These are phyloP conservation scores for Phytophthora pini DNA, from an alignment of 352 stramenopile species.

Conservation along the genomic window DNA sequence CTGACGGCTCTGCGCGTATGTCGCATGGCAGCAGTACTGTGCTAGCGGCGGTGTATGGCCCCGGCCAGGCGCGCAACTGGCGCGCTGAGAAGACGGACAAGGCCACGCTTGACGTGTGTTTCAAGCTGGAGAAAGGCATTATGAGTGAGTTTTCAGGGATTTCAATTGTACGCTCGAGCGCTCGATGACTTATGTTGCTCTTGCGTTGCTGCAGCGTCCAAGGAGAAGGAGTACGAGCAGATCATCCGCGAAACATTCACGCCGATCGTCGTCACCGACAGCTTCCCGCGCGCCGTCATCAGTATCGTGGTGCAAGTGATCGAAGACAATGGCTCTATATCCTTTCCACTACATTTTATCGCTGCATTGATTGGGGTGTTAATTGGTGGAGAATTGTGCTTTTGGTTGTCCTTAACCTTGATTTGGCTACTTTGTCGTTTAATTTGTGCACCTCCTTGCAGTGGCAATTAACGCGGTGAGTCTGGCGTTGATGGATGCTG, in stretches of 20 bases:
- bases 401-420: conserved; percentile 50
- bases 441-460: conserved; percentile 57
- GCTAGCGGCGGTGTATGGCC: conserved; percentile 78
- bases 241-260: conserved; percentile 83
- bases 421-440: conserved; percentile 21
- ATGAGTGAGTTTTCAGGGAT: conserved; percentile 49
- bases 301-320: conserved; percentile 89
- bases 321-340: conserved; percentile 84
- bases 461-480: conserved; percentile 84
- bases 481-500: conserved; percentile 81
- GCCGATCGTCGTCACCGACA: conserved; percentile 68
- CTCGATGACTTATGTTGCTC: not conserved
- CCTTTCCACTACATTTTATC: conserved; percentile 36
- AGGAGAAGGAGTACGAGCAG: conserved; percentile 88
- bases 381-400: not conserved
- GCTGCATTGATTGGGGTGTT: conserved; percentile 14
- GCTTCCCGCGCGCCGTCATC: conserved; percentile 84
- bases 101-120: conserved; percentile 76
- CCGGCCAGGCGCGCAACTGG: conserved; percentile 76
- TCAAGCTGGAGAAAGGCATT: conserved; percentile 83
- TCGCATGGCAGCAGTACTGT: conserved; percentile 78
- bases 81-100: conserved; percentile 70
- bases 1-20: conserved; percentile 83
- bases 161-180: not conserved
- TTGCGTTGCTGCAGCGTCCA: conserved; percentile 50